These are phyloP conservation scores for Daldinia sp. DNA, from an alignment of 2,329 filamentous ascomycete species.

Conservation along the genomic window DNA sequence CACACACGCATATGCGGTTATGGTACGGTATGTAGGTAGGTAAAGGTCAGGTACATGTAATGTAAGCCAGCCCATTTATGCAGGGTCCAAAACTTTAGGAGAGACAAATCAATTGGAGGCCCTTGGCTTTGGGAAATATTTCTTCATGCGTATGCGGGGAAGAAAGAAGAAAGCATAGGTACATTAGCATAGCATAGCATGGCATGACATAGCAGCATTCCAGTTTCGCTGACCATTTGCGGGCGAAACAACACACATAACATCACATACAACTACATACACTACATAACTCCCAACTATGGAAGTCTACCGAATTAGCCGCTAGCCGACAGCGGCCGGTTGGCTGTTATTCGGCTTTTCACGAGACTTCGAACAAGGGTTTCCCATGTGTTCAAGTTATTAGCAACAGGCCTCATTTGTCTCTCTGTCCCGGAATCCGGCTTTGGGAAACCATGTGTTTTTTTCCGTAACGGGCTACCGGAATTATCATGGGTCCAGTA, in stretches of 20 bases:
- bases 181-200: background rate
- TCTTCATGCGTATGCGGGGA: conserved; percentile 9
- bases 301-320: conserved; percentile 39
- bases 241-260: background rate
- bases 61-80: conserved; percentile 26
- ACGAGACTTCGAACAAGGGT: conserved; percentile 18
- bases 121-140: conserved; percentile 6
- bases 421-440: conserved; percentile 7
- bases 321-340: conserved; percentile 26
- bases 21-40: background rate
- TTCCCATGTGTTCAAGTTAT: background rate
- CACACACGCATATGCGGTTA: background rate
- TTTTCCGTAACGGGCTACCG: conserved; percentile 15
- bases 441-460: conserved; percentile 4
- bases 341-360: conserved; percentile 25
- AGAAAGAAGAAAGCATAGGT: background rate
- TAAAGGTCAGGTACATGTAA: background rate
- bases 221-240: conserved; percentile 6
- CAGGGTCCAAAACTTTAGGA: conserved; percentile 30
- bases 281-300: background rate
- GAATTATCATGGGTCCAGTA: conserved; percentile 7
- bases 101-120: background rate
- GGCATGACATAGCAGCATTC: conserved; percentile 3
- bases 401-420: background rate
- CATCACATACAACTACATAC: too few relatives aligned